These are phyloP conservation scores for Alternaria incomplexa DNA, from an alignment of 2,329 filamentous ascomycete genomes.

Conservation along the genomic window DNA sequence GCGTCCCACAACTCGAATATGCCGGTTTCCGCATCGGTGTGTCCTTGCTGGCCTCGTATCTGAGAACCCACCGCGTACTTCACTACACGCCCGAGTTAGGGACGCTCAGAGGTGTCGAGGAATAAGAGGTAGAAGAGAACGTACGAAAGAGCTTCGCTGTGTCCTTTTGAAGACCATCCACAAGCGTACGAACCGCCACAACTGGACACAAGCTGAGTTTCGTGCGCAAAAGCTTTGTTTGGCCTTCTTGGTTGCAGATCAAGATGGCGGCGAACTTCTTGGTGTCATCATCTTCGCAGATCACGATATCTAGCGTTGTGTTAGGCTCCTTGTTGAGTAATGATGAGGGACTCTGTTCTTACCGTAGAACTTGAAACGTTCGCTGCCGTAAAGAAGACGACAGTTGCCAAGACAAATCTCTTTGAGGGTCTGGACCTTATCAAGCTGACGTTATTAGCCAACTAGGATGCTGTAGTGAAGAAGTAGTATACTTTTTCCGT, in stretches of 20 bases:
- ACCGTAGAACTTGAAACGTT: slow-evolving; percentile 34
- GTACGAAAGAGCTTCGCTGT: slow-evolving; percentile 28
- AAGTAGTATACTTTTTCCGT: slow-evolving; percentile 1
- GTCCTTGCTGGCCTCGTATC: slow-evolving; percentile 24
- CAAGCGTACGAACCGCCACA: slow-evolving; percentile 49
- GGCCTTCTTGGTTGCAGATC: slow-evolving; percentile 79
- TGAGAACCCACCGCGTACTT: slow-evolving; percentile 27
- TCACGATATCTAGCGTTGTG: slow-evolving; percentile 21
- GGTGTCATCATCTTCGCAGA: slow-evolving; percentile 11
- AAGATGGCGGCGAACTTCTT: slow-evolving; percentile 91
- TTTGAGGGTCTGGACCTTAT: slow-evolving; percentile 49
- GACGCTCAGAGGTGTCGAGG: background rate
- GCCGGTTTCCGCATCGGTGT: slow-evolving; percentile 2
- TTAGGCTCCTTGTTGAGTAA: background rate
- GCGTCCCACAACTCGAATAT: slow-evolving; percentile 12
- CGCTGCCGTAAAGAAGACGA: slow-evolving; percentile 36
- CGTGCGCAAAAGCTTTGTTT: slow-evolving; percentile 74
- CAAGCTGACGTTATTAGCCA: slow-evolving; percentile 63
- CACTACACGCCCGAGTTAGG: slow-evolving; percentile 11
- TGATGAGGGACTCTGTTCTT: background rate
- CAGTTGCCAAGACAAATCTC: slow-evolving; percentile 28
- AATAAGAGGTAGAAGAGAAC: background rate
- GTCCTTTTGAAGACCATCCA: slow-evolving; percentile 30
- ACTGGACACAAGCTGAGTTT: slow-evolving; percentile 79
- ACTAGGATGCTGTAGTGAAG: background rate